Percentiles rank a stretch among this genome's conserved stretches.
These are phyloP conservation scores for Leishmania lainsoni DNA, from an alignment of 208 protist species.

Conservation along the genomic window DNA sequence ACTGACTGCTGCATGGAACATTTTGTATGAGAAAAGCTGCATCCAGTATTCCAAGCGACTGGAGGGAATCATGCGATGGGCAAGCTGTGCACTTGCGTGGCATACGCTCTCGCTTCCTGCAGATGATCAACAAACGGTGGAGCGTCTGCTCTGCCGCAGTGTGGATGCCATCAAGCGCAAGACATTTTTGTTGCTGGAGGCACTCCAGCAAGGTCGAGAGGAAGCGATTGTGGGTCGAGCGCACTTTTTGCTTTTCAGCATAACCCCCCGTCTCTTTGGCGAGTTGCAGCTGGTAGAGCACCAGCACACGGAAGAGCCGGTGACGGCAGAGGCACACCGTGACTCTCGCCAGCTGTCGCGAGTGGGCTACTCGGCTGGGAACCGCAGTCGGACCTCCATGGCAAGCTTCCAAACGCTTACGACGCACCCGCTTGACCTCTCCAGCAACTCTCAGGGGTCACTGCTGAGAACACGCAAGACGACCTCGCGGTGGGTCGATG, in stretches of 20 bases:
- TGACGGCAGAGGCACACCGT: slow-evolving; percentile 35
- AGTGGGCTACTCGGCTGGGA: slow-evolving; percentile 17
- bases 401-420: slow-evolving; percentile 25
- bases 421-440: slow-evolving; percentile 36
- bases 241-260: slow-evolving; percentile 66
- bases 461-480: slow-evolving; percentile 24
- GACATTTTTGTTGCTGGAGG: slow-evolving; percentile 80
- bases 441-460: slow-evolving; percentile 27
- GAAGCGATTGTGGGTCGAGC: slow-evolving; percentile 65
- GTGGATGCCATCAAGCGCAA: slow-evolving; percentile 72
- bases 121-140: slow-evolving; percentile 34
- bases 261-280: slow-evolving; percentile 64
- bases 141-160: slow-evolving; percentile 40
- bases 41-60: slow-evolving; percentile 45
- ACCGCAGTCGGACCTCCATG: slow-evolving; percentile 34
- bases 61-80: slow-evolving; percentile 42
- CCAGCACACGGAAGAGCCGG: slow-evolving; percentile 77
- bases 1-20: slow-evolving; percentile 24
- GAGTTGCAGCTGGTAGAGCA: slow-evolving; percentile 58
- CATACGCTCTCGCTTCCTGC: slow-evolving; percentile 33
- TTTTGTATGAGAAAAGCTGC: slow-evolving; percentile 28
- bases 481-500: slow-evolving; percentile 13
- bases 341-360: slow-evolving; percentile 33
- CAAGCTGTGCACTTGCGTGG: slow-evolving; percentile 48
- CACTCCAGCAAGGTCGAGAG: slow-evolving; percentile 69